phyloP scores from a whole-genome alignment of 305 asterid species.

The Withania somnifera region DNA sequence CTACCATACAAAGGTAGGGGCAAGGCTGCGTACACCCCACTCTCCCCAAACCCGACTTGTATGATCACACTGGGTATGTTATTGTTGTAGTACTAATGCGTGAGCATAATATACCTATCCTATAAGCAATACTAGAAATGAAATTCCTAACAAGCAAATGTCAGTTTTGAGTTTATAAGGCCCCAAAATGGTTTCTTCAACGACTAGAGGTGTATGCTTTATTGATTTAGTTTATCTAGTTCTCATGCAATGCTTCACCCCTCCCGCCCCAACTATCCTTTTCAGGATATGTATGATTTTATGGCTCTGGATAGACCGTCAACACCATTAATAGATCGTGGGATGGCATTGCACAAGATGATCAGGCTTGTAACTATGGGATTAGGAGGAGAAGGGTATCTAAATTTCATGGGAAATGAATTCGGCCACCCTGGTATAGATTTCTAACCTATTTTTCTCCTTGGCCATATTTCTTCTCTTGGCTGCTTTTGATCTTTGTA shows the following conservation, averaged over 20 bases:
- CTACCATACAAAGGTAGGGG: too few species aligned
- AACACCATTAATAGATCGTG: constrained; percentile 88
- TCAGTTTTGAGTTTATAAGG: neutral
- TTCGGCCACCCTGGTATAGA: constrained; percentile 96
- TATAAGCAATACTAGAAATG: neutral
- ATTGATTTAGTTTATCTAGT: neutral
- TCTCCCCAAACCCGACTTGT: too few species aligned
- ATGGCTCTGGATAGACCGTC: constrained; percentile 96
- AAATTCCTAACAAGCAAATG: neutral
- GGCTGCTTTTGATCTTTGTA: neutral
- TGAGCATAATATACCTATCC: neutral
- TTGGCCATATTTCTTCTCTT: neutral
- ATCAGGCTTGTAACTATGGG: constrained; percentile 97
- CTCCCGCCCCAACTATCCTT: constrained; percentile 2
- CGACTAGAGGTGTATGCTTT: neutral
- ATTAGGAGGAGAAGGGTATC: constrained; percentile 97
- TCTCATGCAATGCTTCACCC: neutral
- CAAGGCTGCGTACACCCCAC: too few species aligned
- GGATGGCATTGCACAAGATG: constrained; percentile 98
- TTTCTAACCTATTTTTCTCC: neutral
- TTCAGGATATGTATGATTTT: constrained; percentile 99
- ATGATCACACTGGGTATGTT: too few species aligned
- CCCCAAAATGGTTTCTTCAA: neutral
- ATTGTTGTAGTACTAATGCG: neutral
- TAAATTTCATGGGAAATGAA: constrained; percentile 99